Conservation (phyloP, 768 basidiomycete genomes). For the Kwoniella newhampshirensis region DNA sequence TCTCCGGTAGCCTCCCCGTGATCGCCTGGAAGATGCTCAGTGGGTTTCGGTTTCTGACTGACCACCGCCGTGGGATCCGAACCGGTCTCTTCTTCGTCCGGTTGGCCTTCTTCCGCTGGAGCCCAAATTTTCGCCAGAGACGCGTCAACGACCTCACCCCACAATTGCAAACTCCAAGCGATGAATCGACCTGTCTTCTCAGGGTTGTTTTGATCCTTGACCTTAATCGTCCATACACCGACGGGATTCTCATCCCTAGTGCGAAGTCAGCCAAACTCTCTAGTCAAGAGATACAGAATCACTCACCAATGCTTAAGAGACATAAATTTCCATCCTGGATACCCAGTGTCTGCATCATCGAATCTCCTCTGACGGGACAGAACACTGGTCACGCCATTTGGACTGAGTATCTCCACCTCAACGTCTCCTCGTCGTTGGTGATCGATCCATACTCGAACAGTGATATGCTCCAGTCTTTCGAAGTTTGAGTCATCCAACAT, state of each 20-base stretch:
- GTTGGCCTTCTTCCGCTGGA: constrained; percentile 49
- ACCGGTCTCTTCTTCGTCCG: constrained; percentile 52
- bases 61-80: constrained; percentile 55
- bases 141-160: constrained; percentile 82
- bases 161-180: constrained; percentile 88
- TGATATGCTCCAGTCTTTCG: constrained; percentile 87
- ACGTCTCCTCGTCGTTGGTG: constrained; percentile 85
- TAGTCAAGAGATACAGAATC: constrained; percentile 4
- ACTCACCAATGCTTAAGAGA: constrained; percentile 92
- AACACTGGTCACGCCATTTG: constrained; percentile 79
- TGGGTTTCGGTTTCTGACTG: constrained; percentile 77
- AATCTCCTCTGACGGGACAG: constrained; percentile 69
- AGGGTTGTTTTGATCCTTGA: constrained; percentile 73
- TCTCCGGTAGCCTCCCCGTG: constrained; percentile 78
- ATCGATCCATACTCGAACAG: constrained; percentile 87
- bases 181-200: constrained; percentile 67
- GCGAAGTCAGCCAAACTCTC: neutral
- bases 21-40: constrained; percentile 79
- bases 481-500: constrained; percentile 73
- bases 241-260: constrained; percentile 86
- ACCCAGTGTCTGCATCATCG: constrained; percentile 70
- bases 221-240: constrained; percentile 84
- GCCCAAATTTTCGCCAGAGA: constrained; percentile 63
- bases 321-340: constrained; percentile 98
- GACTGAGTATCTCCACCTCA: constrained; percentile 83